Evolutionary conservation across 1,284 basidiomycete genomes (phyloP), one percentile per base, ranked within the genome.

Genomic region (Sanghuangporus weigelae): DNA sequence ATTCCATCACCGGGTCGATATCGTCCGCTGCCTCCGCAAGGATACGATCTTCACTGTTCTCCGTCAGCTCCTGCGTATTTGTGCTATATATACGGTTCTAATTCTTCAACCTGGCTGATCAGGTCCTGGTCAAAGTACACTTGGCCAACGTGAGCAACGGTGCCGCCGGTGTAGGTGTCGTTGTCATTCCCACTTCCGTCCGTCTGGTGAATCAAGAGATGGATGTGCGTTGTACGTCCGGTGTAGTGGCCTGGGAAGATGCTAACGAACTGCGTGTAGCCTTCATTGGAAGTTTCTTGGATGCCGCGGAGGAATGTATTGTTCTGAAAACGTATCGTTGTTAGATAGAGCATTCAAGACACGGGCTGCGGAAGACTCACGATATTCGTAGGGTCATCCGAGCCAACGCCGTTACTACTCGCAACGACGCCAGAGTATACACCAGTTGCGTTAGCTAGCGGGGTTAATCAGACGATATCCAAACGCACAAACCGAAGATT

Each of bases 201-300:
- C 8, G 59, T 60, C 38, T 60, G 59, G 59, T 60, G 59, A 12
- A 51, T 48, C 35, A 60, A 19, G 59, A 60, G 3, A 36, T 60
- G 59, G 46, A 60, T 50, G 35, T 60, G 59, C 38, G 49, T 42
- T 12, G 59, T 48, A 19, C 59, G 42, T 4, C 23, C 19, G 16
- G 59, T 60, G 48, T 60, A 60, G 21, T 60, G 59, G 23, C 59
- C 59, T 3, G 59, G 59, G 48, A 60, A 50, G 36, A 60, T 60
- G 23, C 26, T 36, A 14, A 53, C 39, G 46, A 60, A 53, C 49
- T 60, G 59, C 7, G 59, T 48, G 21, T 60, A 60, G 14, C 59
- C 59, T 23, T 60, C 59, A 23, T 60, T 35, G 10, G 46, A 50
- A 14, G 48, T 40, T n/a, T 50, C 5, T 38, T 60, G 59, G 21